A percentile compares a stretch with the other conserved stretches of the same genome.
These are phyloP conservation scores for Penicillium sp. DNA, from an alignment of 2,329 filamentous ascomycete species.

Conservation along the genomic window DNA sequence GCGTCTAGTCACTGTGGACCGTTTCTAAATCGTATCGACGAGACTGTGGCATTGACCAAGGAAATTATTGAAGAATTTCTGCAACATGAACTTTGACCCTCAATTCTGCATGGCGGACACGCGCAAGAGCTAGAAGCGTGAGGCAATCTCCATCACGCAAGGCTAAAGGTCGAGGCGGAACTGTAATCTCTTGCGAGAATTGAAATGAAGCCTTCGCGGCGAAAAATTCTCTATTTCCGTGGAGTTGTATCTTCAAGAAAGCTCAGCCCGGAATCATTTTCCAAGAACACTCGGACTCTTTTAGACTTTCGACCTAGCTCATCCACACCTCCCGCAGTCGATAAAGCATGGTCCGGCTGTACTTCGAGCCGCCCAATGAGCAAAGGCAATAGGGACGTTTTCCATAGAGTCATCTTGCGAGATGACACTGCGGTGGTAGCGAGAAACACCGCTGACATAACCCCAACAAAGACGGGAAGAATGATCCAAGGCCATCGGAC, in stretches of 20 bases:
- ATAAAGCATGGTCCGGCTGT: neutral
- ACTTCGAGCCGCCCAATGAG: neutral
- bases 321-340: neutral
- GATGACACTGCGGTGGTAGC: neutral
- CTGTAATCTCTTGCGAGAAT: too few relatives aligned
- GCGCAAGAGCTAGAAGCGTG: too few relatives aligned
- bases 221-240: too few relatives aligned
- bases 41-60: constrained; percentile 2
- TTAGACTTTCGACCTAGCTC: neutral
- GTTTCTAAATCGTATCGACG: constrained; percentile 1
- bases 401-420: neutral
- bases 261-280: neutral
- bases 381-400: neutral
- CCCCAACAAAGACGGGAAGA: neutral
- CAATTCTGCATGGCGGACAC: neutral
- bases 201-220: too few relatives aligned
- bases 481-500: neutral
- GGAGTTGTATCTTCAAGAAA: neutral
- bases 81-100: neutral
- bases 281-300: neutral
- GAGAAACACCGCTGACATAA: neutral
- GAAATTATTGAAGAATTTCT: constrained; percentile 1
- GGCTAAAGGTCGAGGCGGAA: too few relatives aligned
- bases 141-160: too few relatives aligned
- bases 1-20: constrained; percentile 5